Conservation (phyloP, 2,329 filamentous ascomycete species). For the Diaporthe sp. region DNA sequence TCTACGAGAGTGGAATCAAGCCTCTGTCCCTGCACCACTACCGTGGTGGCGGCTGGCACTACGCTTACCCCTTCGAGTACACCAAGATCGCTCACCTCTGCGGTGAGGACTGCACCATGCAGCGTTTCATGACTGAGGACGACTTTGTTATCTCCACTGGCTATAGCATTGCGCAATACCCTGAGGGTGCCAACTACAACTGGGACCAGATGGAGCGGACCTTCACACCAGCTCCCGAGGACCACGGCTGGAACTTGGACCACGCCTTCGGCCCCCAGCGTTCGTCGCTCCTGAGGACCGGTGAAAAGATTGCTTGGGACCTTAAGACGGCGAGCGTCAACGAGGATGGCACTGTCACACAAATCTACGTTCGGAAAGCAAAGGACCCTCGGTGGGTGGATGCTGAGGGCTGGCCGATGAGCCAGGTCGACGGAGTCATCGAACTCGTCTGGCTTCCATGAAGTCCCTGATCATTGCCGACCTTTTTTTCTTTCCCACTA, state of each 20-base stretch:
- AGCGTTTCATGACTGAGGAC: slow-evolving; percentile 69
- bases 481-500: slow-evolving; percentile 10
- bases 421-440: slow-evolving; percentile 66
- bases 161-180: slow-evolving; percentile 72
- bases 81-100: slow-evolving; percentile 71
- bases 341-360: slow-evolving; percentile 64
- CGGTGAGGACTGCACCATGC: slow-evolving; percentile 72
- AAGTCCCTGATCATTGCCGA: slow-evolving; percentile 2
- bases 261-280: slow-evolving; percentile 51
- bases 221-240: slow-evolving; percentile 48
- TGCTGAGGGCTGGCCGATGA: slow-evolving; percentile 62
- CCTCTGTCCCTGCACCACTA: slow-evolving; percentile 76
- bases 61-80: slow-evolving; percentile 67
- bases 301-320: slow-evolving; percentile 57
- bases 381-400: slow-evolving; percentile 68
- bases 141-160: slow-evolving; percentile 71
- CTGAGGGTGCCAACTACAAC: slow-evolving; percentile 60
- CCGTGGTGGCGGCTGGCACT: slow-evolving; percentile 72
- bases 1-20: slow-evolving; percentile 73
- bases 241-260: slow-evolving; percentile 52
- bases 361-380: slow-evolving; percentile 67
- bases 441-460: slow-evolving; percentile 69
- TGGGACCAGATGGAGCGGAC: slow-evolving; percentile 51
- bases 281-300: slow-evolving; percentile 47
- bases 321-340: slow-evolving; percentile 63